A percentile compares a stretch with the other conserved stretches of the same genome.
These are phyloP conservation scores for Casaregolazyma suthepensis DNA, from an alignment of 1,139 yeast genomes.

Conservation along the genomic window DNA sequence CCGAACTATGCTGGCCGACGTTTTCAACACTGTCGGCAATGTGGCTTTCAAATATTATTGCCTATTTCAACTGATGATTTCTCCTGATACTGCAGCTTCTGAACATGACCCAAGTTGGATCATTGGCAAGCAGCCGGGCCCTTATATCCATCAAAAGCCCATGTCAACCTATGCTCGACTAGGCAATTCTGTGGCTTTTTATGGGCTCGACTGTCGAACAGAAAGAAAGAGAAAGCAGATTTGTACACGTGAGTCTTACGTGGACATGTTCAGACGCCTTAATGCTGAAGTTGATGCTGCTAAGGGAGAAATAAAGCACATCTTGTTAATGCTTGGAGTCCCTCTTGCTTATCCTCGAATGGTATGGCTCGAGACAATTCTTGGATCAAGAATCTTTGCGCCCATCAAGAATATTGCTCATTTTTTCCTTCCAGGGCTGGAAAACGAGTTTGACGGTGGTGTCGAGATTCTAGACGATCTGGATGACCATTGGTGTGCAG, in stretches of 20 bases:
- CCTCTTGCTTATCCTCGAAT: constrained; percentile 92
- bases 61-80: constrained; percentile 83
- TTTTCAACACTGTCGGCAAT: constrained; percentile 66
- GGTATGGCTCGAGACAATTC: constrained; percentile 77
- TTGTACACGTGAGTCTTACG: constrained; percentile 52
- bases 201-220: constrained; percentile 89
- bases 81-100: constrained; percentile 40
- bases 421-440: constrained; percentile 54
- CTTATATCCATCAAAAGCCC: constrained; percentile 56
- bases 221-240: constrained; percentile 66
- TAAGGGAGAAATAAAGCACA: constrained; percentile 59
- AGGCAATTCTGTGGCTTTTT: constrained; percentile 64
- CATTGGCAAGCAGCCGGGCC: constrained; percentile 43
- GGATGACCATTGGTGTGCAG: constrained; percentile 95
- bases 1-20: constrained; percentile 61
- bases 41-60: constrained; percentile 80
- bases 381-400: constrained; percentile 47
- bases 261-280: constrained; percentile 54
- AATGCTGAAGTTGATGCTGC: constrained; percentile 44
- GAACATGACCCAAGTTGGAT: constrained; percentile 32
- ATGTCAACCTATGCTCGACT: constrained; percentile 66
- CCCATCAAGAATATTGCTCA: constrained; percentile 68
- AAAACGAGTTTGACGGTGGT: constrained; percentile 86
- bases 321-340: constrained; percentile 80
- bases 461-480: constrained; percentile 87